Percentiles rank a stretch among this genome's conserved stretches.
phyloP scores from a whole-genome alignment of 148 eudicot species.

The Selenicereus undatus region DNA sequence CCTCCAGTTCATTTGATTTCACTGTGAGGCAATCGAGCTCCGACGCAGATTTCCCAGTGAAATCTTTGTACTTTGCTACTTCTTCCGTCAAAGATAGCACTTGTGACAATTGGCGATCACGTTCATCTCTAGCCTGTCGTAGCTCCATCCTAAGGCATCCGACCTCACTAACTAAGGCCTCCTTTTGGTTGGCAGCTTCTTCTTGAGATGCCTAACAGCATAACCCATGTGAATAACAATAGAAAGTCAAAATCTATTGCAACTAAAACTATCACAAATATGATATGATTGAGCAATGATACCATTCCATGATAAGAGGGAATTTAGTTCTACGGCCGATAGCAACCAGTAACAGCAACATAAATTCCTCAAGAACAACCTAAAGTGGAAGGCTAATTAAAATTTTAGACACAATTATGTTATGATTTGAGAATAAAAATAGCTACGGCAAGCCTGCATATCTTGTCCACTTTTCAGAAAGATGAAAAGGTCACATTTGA shows the following conservation, averaged over 20 bases:
- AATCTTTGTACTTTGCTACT: constrained; percentile 58
- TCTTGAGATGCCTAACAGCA: constrained; percentile 58
- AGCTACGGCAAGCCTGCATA: not conserved
- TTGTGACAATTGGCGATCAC: constrained; percentile 60
- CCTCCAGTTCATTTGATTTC: constrained; percentile 79
- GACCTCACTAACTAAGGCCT: constrained; percentile 60
- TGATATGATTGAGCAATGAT: too few species aligned
- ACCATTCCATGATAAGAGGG: too few species aligned
- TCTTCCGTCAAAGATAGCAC: constrained; percentile 59
- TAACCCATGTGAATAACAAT: constrained; percentile 11
- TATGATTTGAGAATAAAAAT: not conserved
- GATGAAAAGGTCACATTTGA: not conserved
- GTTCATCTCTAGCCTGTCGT: constrained; percentile 77
- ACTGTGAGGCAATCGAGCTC: constrained; percentile 51
- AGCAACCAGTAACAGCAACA: not conserved
- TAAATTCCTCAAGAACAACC: not conserved
- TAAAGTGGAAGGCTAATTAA: not conserved
- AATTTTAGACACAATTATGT: not conserved
- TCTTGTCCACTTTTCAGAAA: not conserved
- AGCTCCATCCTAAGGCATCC: constrained; percentile 62
- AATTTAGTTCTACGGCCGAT: not conserved
- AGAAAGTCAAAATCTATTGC: not conserved
- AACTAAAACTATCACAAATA: not conserved
- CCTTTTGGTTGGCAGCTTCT: constrained; percentile 71
- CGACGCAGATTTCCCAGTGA: constrained; percentile 54